These are phyloP conservation scores for Articulospora tetracladia DNA, from an alignment of 495 filamentous ascomycete genomes.

Conservation along the genomic window DNA sequence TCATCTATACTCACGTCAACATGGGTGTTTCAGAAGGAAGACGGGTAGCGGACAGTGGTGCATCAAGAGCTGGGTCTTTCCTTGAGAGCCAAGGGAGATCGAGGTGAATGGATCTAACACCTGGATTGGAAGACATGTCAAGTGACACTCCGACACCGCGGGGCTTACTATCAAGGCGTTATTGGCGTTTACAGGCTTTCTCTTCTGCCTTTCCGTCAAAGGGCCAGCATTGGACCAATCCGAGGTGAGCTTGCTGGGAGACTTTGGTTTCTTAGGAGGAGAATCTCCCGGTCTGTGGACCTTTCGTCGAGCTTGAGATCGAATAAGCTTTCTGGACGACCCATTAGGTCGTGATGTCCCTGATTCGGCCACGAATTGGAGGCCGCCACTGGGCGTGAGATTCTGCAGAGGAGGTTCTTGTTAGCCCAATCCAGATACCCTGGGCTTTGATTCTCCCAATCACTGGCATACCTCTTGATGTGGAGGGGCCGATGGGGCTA, in stretches of 20 bases:
- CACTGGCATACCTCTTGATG: neutral
- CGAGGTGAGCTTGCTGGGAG: neutral
- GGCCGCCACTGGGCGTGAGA: neutral
- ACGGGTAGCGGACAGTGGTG: neutral
- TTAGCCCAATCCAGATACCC: neutral
- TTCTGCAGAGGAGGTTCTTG: neutral
- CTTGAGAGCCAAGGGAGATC: neutral
- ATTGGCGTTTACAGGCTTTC: neutral
- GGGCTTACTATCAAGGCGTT: neutral
- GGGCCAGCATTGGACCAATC: neutral
- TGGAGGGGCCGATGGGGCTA: neutral
- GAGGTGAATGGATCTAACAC: conserved; percentile 1
- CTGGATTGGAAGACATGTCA: neutral
- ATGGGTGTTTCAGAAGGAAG: neutral
- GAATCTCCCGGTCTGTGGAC: neutral
- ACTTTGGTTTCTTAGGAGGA: neutral
- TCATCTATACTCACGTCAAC: neutral
- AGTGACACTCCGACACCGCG: neutral
- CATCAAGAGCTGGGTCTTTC: neutral
- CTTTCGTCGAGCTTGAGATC: conserved; percentile 3
- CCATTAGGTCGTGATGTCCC: neutral
- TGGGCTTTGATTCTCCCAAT: neutral
- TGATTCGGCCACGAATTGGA: conserved; percentile 5
- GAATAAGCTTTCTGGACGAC: neutral
- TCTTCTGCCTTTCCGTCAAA: neutral